phyloP scores from a whole-genome alignment of 2,329 filamentous ascomycete species.

The Fusarium concolor region DNA sequence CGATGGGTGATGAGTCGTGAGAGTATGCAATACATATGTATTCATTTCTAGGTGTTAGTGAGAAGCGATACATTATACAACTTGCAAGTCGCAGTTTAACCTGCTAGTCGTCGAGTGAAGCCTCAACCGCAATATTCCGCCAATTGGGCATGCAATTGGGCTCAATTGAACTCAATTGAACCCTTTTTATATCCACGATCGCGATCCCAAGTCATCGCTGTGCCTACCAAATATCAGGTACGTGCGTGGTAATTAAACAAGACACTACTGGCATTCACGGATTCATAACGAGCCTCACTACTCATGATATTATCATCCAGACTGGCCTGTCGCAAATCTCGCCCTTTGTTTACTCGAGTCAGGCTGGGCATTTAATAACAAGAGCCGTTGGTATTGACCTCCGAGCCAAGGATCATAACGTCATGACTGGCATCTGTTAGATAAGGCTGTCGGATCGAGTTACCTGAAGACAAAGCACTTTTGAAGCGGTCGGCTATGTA shows the following conservation, averaged over 20 bases:
- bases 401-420: constrained; percentile 13
- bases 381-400: not conserved
- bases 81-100: not conserved
- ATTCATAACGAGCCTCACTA: constrained; percentile 8
- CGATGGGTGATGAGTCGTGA: not conserved
- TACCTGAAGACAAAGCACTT: constrained; percentile 14
- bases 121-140: too few species aligned
- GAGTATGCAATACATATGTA: not conserved
- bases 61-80: not conserved
- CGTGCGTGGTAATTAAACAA: constrained; percentile 22
- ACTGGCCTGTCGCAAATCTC: not conserved
- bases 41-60: too few species aligned
- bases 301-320: not conserved
- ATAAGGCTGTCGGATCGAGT: constrained; percentile 12
- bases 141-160: not conserved
- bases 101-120: too few species aligned
- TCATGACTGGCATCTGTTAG: constrained; percentile 15
- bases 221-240: constrained; percentile 23
- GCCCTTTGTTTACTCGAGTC: constrained; percentile 23
- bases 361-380: not conserved
- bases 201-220: constrained; percentile 23
- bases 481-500: constrained; percentile 10
- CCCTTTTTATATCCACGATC: not conserved
- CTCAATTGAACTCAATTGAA: not conserved
- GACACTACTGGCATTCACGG: constrained; percentile 36